A percentile compares a stretch with the other conserved stretches of the same genome.
These are phyloP conservation scores for Schrenkiella parvula DNA, from an alignment of 345 rosid genomes.

Conservation along the genomic window DNA sequence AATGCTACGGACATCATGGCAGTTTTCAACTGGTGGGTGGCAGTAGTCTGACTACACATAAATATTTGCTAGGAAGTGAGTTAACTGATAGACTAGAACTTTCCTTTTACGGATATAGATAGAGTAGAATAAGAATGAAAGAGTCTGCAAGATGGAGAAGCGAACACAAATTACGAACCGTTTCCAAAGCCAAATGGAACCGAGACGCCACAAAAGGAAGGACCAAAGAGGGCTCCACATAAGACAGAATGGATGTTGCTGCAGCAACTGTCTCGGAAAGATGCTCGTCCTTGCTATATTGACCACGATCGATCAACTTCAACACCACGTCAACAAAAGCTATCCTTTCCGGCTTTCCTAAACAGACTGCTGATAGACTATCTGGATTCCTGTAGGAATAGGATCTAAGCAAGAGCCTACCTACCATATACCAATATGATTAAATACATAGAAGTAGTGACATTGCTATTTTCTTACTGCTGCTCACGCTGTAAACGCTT, in stretches of 20 bases:
- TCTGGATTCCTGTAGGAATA: constrained; percentile 50
- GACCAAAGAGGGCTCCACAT: constrained; percentile 92
- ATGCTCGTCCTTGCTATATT: constrained; percentile 95
- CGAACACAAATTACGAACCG: constrained; percentile 49
- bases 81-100: constrained; percentile 33
- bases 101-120: not conserved
- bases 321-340: constrained; percentile 69
- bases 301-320: constrained; percentile 94
- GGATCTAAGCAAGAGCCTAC: constrained; percentile 32
- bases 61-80: constrained; percentile 42
- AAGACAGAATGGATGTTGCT: constrained; percentile 86
- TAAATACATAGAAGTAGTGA: constrained; percentile 16
- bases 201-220: constrained; percentile 95
- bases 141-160: constrained; percentile 5
- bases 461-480: constrained; percentile 50
- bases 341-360: constrained; percentile 69
- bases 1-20: constrained; percentile 96
- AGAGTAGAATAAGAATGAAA: not conserved
- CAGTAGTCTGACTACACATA: constrained; percentile 88
- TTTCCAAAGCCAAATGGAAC: constrained; percentile 95
- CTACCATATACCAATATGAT: constrained; percentile 30
- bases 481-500: constrained; percentile 86
- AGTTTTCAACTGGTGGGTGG: constrained; percentile 98
- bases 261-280: constrained; percentile 98
- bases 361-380: constrained; percentile 38